Evolutionary conservation across 2,329 filamentous ascomycete species (phyloP).

Genomic region (Paecilomyces sp.): DNA sequence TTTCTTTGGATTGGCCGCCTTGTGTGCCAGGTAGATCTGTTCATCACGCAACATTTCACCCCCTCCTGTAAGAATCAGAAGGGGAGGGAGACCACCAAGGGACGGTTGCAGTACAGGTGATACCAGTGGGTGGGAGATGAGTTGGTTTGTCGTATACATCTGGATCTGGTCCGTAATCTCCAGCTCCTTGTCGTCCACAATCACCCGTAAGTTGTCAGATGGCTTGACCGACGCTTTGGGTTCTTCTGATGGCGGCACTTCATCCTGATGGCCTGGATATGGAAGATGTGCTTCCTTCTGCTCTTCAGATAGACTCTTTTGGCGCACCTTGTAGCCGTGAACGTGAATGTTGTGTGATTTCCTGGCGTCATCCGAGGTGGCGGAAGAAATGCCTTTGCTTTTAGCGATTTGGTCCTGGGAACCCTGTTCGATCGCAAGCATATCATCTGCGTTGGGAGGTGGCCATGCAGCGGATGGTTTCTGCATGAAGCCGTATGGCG

Average conservation of each 20-base stretch:
- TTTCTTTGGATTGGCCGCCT: constrained; percentile 73
- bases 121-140: constrained; percentile 80
- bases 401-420: constrained; percentile 38
- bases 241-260: neutral
- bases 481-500: constrained; percentile 78
- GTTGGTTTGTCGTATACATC: constrained; percentile 74
- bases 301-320: constrained; percentile 14
- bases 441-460: constrained; percentile 74
- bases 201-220: constrained; percentile 51
- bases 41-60: constrained; percentile 88
- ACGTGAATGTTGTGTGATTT: constrained; percentile 25
- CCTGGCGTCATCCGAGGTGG: constrained; percentile 11
- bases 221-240: neutral
- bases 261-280: neutral
- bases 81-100: constrained; percentile 78
- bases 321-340: constrained; percentile 19
- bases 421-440: constrained; percentile 41
- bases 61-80: constrained; percentile 80
- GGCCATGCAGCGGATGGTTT: constrained; percentile 89
- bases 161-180: constrained; percentile 89
- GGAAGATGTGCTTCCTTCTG: constrained; percentile 4
- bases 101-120: constrained; percentile 84
- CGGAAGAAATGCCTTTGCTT: constrained; percentile 2
- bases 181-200: constrained; percentile 63
- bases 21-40: constrained; percentile 91